Evolutionary conservation across 169 alveolate genomes (phyloP), one percentile per base, ranked within the genome.

Genomic region (Plasmodium vinckei): DNA sequence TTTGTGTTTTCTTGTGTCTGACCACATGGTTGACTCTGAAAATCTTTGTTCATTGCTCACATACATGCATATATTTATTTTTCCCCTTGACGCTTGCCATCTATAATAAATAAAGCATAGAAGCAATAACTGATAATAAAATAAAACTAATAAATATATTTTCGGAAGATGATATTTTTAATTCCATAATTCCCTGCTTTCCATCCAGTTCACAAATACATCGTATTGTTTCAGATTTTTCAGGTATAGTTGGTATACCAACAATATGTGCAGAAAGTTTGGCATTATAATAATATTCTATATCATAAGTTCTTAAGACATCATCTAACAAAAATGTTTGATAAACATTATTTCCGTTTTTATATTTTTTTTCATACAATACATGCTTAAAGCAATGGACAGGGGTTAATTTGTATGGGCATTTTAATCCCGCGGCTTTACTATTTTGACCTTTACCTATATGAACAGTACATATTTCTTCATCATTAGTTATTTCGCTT

Each of bases 321-420:
- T 75, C 88, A 17, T 27, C 46, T 47, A 75, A 61, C 42, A 75
- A 49, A 54, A 54, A 75, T 5, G 88, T 65, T 12, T 75, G 46
- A 75, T 19, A 75, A 3, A 4, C 7, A 23, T 15, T 23, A 17
- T 60, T 75, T 27, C 27, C 51, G 5, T 33, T 33, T 9, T 61
- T 64, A 42, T 33, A 19, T 23, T 44, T 23, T 61, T 75, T 75
- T 75, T 75, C 67, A 75, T 75, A 47, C 47, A 75, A 10, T 21
- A 75, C 67, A 53, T 75, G 88, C 42, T 63, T 75, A 75, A 75
- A 75, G 10, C 88, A 75, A 33, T 61, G 49, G 0, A 67, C 47
- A 23, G 88, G 88, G 1, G 54, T 75, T 75, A 75, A 75, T 61
- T 75, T 75, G 25, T 75, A 75, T 7, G 88, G 88, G 17, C 88